These are phyloP conservation scores for Cenchrus americanus DNA, from an alignment of 176 grass and related monocot genomes.

Conservation along the genomic window DNA sequence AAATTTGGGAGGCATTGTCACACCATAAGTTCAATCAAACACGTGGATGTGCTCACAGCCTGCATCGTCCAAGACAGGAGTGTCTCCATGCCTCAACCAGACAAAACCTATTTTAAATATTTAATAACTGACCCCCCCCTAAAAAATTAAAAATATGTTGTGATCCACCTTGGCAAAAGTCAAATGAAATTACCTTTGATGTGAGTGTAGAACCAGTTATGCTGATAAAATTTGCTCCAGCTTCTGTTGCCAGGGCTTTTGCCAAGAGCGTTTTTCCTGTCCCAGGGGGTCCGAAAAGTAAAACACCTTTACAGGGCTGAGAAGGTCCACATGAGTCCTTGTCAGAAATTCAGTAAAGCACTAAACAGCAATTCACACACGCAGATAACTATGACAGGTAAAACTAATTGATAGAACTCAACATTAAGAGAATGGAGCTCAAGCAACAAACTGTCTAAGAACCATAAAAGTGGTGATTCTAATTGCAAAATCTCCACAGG, in stretches of 20 bases:
- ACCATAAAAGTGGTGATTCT: not conserved
- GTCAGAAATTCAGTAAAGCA: constrained; percentile 34
- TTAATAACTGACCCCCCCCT: no score
- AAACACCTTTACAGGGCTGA: constrained; percentile 97
- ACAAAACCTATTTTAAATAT: no score
- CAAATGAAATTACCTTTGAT: constrained; percentile 74
- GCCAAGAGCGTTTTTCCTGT: constrained; percentile 97
- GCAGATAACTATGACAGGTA: constrained; percentile 2
- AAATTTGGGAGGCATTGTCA: no score
- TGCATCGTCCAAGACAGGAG: no score
- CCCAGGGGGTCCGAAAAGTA: constrained; percentile 97
- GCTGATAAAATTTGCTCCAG: constrained; percentile 97
- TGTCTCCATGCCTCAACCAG: no score
- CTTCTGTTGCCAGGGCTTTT: constrained; percentile 98
- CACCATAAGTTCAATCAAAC: no score
- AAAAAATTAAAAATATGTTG: no score
- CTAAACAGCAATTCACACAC: constrained; percentile 3
- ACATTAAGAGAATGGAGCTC: constrained; percentile 20
- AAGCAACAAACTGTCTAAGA: constrained; percentile 18
- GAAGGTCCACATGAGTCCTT: constrained; percentile 27
- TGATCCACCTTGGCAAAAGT: not conserved
- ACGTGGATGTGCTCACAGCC: no score
- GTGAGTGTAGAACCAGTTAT: constrained; percentile 91
- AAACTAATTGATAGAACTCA: not conserved
- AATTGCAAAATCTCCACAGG: constrained; percentile 32